Evolutionary conservation across 805 yeast genomes (phyloP), one percentile per base, ranked within the genome.

Genomic region (Barnettozyma siamensis): DNA sequence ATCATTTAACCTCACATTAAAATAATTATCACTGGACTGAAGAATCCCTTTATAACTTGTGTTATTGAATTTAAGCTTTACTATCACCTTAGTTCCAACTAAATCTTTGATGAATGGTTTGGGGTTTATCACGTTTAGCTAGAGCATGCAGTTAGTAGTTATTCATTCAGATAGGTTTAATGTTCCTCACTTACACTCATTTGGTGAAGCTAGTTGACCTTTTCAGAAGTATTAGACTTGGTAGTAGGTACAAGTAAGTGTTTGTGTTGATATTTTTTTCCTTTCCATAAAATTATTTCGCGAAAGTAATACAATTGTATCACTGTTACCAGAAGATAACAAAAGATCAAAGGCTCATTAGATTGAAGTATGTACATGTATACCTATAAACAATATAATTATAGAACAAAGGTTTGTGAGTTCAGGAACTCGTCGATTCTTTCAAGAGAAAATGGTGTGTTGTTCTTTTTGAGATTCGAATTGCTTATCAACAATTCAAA

Each of bases 51-150:
- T 75, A 62, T 93, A 93, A 60, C 88, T 95, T 10, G 95, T 84
- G 49, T 76, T 76, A 56, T 88, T 91, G 83, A 96, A 93, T 59
- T 93, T 93, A 47, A 93, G 72, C 43, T 88, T 76, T 17, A 93
- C 91, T 11, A 80, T 65, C 11, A 91, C 88, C 27, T 66, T 70
- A 44, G 80, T 72, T 42, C 82, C 80, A n/a, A 83, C 70, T 33
- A 93, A 74, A 19, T 84, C 80, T 46, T 80, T 80, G 35, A 93
- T 69, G 52, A 80, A 93, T n/a, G 96, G 96, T 58, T 85, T 88
- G 13, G 97, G 97, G 55, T 88, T 87, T 18, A 83, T 69, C 15
- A 95, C 93, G 31, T 66, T 65, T 42, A 70, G 65, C 46, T 43
- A 15, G 5, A 16, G 15, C n/a, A 18, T 18, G 17, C 12, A 26